Evolutionary conservation across 495 filamentous ascomycete species (phyloP), one percentile per base, ranked within the genome.

Genomic region (Lophiostoma macrostomum): DNA sequence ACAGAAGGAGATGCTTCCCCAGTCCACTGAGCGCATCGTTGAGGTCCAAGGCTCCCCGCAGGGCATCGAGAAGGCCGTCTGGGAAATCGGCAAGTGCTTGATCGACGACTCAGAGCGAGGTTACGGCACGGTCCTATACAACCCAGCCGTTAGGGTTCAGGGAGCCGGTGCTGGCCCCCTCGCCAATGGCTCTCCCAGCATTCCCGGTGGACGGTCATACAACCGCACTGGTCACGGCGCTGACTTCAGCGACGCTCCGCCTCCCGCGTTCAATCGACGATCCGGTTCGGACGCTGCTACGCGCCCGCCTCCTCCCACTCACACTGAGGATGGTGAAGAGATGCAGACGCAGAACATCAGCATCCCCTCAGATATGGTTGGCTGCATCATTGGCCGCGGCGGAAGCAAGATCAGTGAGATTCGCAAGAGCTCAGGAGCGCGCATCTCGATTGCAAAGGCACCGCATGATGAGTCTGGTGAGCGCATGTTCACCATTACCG

Each of bases 401-500:
- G 93, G 93, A 47, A 87, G 78, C 75, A 98, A 97, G 80, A 98
- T 98, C 66, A 94, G 87, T 65, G 93, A 98, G 72, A 98, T 98
- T 62, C 84, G 93, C 64, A 90, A 94, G 73, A 90, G 82, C 49
- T 98, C 93, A 57, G 91, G 91, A 47, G 93, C 93, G 47, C 85
- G 90, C 58, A 98, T 98, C 73, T 96, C 90, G 51, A 98, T 98
- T 69, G 93, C 93, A 59, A 98, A 98, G 78, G 88, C 90, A 19
- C 90, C 94, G 27, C 93, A 98, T 63, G 93, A 97, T 60, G 94
- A 97, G 49, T 91, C 89, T 38, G 93, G 93, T 45, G 93, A 98
- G 79, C 83, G 93, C 64, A 97, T 98, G 93, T 98, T 97, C 75
- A 97, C 93, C 56, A 96, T 98, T 67, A 96, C 94, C 80, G 93